These are phyloP conservation scores for Beauveria varroae DNA, from an alignment of 2,329 filamentous ascomycete species.

Conservation along the genomic window DNA sequence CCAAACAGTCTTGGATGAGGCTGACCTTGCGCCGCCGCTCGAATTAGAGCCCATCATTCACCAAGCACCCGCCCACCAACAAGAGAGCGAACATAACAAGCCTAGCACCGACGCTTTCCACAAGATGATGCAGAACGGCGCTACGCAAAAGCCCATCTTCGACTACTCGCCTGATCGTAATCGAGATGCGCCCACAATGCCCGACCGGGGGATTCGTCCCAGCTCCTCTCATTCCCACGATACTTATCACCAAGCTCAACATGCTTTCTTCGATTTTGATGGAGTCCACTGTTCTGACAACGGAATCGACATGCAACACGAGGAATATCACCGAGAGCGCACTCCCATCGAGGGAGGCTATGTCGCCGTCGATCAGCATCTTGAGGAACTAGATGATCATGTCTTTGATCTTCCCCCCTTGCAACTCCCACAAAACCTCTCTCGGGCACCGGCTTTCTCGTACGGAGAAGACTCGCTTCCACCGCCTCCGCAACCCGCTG, in stretches of 20 bases:
- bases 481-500: slow-evolving; percentile 14
- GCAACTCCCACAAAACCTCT: background rate
- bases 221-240: slow-evolving; percentile 46
- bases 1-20: slow-evolving; percentile 45
- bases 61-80: slow-evolving; percentile 19
- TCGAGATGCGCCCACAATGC: background rate
- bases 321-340: background rate
- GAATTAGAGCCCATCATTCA: slow-evolving; percentile 12
- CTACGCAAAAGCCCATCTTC: background rate
- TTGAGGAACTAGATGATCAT: background rate
- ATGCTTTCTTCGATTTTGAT: slow-evolving; percentile 74
- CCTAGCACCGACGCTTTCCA: slow-evolving; percentile 26
- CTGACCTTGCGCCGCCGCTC: slow-evolving; percentile 35
- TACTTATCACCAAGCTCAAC: slow-evolving; percentile 58
- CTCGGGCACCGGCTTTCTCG: background rate
- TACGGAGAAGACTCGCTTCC: background rate
- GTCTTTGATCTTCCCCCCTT: slow-evolving; percentile 2
- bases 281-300: slow-evolving; percentile 66
- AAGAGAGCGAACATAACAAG: background rate
- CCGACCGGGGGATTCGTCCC: slow-evolving; percentile 14
- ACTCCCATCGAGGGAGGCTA: background rate
- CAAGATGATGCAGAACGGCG: slow-evolving; percentile 19
- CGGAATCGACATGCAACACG: background rate
- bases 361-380: background rate
- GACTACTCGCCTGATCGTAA: background rate